Percentiles rank a stretch among this genome's conserved stretches.
Conservation (phyloP, 352 stramenopile species). For the Elongisporangium undulatum region DNA sequence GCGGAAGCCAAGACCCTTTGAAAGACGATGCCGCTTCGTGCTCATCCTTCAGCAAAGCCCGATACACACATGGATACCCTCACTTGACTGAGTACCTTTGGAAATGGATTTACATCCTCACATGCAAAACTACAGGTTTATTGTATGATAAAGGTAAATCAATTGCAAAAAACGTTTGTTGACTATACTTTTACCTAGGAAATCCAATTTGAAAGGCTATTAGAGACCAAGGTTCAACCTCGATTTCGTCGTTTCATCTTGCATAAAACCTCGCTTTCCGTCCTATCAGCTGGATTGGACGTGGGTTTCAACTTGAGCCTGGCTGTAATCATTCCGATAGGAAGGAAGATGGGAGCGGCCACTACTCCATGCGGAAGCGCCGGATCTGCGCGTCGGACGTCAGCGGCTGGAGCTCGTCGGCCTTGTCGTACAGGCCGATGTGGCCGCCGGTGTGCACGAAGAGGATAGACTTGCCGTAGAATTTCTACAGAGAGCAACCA, state of each 20-base stretch:
- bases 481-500: no score
- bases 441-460: constrained; percentile 91
- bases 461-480: constrained; percentile 76
- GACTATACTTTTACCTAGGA: not conserved
- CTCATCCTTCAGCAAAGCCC: not conserved
- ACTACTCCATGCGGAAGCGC: constrained; percentile 56
- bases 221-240: not conserved
- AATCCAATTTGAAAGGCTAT: not conserved
- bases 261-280: not conserved
- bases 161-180: no score
- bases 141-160: no score
- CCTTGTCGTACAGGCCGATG: constrained; percentile 92
- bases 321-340: constrained; percentile 7
- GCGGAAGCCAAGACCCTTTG: not conserved
- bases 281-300: not conserved
- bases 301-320: not conserved
- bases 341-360: not conserved
- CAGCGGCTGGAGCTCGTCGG: constrained; percentile 56
- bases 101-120: not conserved
- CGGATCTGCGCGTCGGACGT: constrained; percentile 43
- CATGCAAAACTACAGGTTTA: not conserved
- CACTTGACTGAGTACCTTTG: not conserved
- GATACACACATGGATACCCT: not conserved
- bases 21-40: not conserved
- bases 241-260: not conserved